Base-by-base conservation (phyloP, 345 rosid species). In the Physaria fendleri region DNA sequence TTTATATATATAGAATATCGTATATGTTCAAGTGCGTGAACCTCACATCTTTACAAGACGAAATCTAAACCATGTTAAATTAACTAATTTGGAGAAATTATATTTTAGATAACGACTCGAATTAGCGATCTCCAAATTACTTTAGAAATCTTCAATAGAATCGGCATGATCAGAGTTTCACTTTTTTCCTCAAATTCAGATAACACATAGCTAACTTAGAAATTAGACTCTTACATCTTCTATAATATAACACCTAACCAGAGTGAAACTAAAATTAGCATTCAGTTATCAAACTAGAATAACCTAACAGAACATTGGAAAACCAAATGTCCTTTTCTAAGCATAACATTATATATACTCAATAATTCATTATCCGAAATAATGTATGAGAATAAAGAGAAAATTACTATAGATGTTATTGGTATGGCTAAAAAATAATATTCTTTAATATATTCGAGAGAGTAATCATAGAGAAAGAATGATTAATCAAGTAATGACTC, bases 381-480 rank as follows among this genome's bases (percentile, higher is more conserved):
- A 55, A 25, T 55, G 48, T n/a, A 13, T 43, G 48, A 55, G 32
- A 56, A 37, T 65, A 32, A 37, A 65, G 39, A 65, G 40, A 38
- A 34, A 55, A 45, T 30, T 48, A 35, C 25, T 39, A n/a, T n/a
- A n/a, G n/a, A n/a, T n/a, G 35, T 57, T 48, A 40, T 28, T 39
- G 43, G 35, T 64, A 50, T 50, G 27, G 25, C 47, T 20, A 59
- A 35, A 9, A 32, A 9, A 32, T 11, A 32, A 10, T 32, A 68
- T 68, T 51, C 40, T 42, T 34, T n/a, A n/a, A n/a, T n/a, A 25
- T 11, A 60, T 59, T 51, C 48, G 14, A 58, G 65, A 59, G 43
- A 59, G 47, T 56, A 39, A 42, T 44, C 18, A 42, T 42, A 20
- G 17, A 38, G 52, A 50, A 42, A 64, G 42, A 45, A 37, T 27